Evolutionary conservation across 768 basidiomycete genomes (phyloP).

Genomic region (Russula brevipes): DNA sequence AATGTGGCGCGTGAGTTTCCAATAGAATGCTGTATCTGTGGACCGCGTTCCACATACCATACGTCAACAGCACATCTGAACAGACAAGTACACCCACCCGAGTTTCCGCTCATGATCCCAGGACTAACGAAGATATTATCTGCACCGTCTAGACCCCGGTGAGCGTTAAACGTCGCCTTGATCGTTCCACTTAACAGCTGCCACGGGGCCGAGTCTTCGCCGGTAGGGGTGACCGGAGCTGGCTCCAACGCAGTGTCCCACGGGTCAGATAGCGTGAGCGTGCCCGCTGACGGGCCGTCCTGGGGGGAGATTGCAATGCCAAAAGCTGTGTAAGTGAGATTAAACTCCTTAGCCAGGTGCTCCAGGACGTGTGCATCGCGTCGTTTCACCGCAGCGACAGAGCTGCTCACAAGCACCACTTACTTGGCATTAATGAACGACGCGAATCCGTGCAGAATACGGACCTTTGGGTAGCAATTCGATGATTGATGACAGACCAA

Average conservation of each 20-base stretch:
- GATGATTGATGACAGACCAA: slow-evolving; percentile 29
- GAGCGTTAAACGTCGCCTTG: slow-evolving; percentile 35
- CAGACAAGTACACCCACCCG: slow-evolving; percentile 27
- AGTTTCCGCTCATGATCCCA: slow-evolving; percentile 36
- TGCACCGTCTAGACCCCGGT: slow-evolving; percentile 28
- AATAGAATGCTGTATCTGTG: slow-evolving; percentile 16
- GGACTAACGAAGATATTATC: slow-evolving; percentile 36
- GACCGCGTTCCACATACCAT: neutral
- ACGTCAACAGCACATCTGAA: neutral
- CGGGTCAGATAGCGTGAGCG: slow-evolving; percentile 36
- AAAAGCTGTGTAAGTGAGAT: slow-evolving; percentile 40
- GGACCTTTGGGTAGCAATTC: slow-evolving; percentile 33
- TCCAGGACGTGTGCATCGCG: slow-evolving; percentile 31
- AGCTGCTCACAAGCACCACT: slow-evolving; percentile 23
- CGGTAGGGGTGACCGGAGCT: slow-evolving; percentile 40
- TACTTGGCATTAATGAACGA: no score
- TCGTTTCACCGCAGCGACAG: slow-evolving; percentile 30
- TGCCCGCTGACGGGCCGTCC: slow-evolving; percentile 33
- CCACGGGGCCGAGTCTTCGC: slow-evolving; percentile 34
- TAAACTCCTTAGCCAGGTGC: slow-evolving; percentile 33
- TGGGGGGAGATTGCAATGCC: slow-evolving; percentile 31
- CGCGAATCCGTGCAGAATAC: neutral
- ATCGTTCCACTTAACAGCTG: slow-evolving; percentile 42
- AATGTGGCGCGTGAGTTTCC: slow-evolving; percentile 21
- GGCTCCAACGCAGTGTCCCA: slow-evolving; percentile 35